Conservation (phyloP, 78 protist species). For the Chrysochromulina parva region DNA sequence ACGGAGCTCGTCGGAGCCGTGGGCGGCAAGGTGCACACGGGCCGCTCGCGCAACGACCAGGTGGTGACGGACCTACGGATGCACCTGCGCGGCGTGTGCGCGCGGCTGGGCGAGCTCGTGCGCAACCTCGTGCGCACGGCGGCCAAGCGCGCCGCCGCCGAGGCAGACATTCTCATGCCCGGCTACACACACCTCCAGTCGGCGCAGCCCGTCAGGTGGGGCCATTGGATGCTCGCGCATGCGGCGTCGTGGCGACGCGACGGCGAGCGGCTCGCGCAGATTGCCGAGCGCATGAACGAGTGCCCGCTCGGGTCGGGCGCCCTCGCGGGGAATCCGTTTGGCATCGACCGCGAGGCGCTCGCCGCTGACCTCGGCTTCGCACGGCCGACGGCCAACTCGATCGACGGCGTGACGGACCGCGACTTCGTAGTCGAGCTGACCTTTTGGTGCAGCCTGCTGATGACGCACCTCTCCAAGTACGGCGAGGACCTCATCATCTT, state of each 20-base stretch:
- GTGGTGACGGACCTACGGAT: constrained; percentile 77
- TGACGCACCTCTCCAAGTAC: constrained; percentile 56
- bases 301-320: constrained; percentile 58
- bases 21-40: constrained; percentile 80
- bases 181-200: constrained; percentile 78
- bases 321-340: constrained; percentile 78
- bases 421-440: constrained; percentile 75
- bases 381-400: constrained; percentile 49
- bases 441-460: constrained; percentile 48
- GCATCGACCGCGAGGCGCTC: constrained; percentile 61
- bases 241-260: constrained; percentile 56
- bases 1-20: constrained; percentile 62
- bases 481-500: constrained; percentile 76
- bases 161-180: constrained; percentile 62
- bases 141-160: constrained; percentile 31
- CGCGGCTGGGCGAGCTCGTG: background rate
- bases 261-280: constrained; percentile 22
- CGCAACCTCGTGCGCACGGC: background rate
- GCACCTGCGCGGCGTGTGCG: constrained; percentile 58
- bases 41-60: constrained; percentile 64
- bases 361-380: constrained; percentile 53
- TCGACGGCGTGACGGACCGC: constrained; percentile 67
- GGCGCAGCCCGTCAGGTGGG: constrained; percentile 70
- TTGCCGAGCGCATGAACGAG: background rate
- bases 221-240: constrained; percentile 67